These are phyloP conservation scores for Phragmites australis DNA, from an alignment of 176 grass and related monocot species.

Conservation along the genomic window DNA sequence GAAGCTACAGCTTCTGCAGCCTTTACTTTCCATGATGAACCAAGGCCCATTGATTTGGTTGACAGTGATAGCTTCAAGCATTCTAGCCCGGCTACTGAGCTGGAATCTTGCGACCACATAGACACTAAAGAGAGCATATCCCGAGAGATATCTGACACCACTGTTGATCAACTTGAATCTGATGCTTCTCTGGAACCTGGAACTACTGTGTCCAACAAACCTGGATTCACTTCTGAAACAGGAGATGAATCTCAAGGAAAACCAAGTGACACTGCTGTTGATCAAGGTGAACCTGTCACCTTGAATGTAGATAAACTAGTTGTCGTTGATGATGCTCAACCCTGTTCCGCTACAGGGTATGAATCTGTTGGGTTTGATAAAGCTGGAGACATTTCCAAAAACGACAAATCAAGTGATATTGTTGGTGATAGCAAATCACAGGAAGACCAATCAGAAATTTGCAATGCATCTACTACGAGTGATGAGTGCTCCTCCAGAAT, in stretches of 20 bases:
- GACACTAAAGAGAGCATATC: slow-evolving; percentile 15
- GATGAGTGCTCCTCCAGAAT: slow-evolving; percentile 1
- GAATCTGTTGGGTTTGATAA: slow-evolving; percentile 7
- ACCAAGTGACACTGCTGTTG: not conserved
- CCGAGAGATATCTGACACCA: slow-evolving; percentile 29
- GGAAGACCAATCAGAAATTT: slow-evolving; percentile 3
- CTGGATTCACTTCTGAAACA: slow-evolving; percentile 24
- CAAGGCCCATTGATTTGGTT: slow-evolving; percentile 23
- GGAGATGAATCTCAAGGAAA: slow-evolving; percentile 21
- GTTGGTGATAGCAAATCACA: slow-evolving; percentile 13
- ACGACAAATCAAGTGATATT: not conserved
- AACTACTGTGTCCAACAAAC: slow-evolving; percentile 19
- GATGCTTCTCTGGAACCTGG: slow-evolving; percentile 17
- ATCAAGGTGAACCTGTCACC: slow-evolving; percentile 17
- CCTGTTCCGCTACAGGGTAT: not conserved
- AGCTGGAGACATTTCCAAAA: not conserved
- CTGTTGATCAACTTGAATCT: slow-evolving; percentile 24
- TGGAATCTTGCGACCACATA: slow-evolving; percentile 14
- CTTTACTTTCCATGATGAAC: slow-evolving; percentile 19
- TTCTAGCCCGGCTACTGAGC: not conserved
- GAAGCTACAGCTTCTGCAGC: slow-evolving; percentile 3
- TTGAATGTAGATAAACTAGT: not conserved
- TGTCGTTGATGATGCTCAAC: slow-evolving; percentile 13
- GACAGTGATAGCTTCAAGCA: not conserved
- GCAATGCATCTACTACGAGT: not conserved